phyloP scores from a whole-genome alignment of 2,329 filamentous ascomycete species.

The Aspergillus sclerotialis region DNA sequence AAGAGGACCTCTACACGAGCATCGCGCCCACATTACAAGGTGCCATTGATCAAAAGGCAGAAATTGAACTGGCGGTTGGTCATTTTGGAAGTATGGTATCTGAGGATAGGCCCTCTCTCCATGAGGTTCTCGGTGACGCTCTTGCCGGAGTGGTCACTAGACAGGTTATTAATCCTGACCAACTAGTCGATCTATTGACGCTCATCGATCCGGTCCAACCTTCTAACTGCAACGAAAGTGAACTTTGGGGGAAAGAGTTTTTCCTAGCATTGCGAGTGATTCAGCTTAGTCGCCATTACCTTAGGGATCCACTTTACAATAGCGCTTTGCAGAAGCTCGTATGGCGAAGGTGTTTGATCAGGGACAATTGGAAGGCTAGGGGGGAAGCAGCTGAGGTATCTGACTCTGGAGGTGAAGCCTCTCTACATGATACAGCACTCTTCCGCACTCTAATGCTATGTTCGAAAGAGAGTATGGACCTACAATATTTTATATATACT shows the following conservation, averaged over 20 bases:
- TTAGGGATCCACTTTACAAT: conserved; percentile 36
- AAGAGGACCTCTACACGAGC: conserved; percentile 68
- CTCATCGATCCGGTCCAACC: conserved; percentile 56
- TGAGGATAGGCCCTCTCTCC: conserved; percentile 59
- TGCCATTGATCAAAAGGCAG: conserved; percentile 74
- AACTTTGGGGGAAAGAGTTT: conserved; percentile 57
- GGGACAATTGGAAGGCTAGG: conserved; percentile 75
- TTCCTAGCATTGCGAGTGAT: conserved; percentile 60
- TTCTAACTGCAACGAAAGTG: conserved; percentile 40
- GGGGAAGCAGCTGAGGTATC: conserved; percentile 71
- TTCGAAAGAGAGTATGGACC: conserved; percentile 41
- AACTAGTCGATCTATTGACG: conserved; percentile 62
- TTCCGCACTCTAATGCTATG: conserved; percentile 61
- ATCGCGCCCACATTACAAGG: conserved; percentile 60
- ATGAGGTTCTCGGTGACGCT: conserved; percentile 62
- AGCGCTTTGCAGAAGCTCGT: conserved; percentile 42
- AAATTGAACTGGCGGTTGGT: conserved; percentile 67
- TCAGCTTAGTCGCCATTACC: conserved; percentile 49
- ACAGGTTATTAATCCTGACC: conserved; percentile 54
- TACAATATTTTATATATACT: conserved; percentile 5
- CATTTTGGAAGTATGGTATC: conserved; percentile 50
- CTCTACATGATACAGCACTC: conserved; percentile 59
- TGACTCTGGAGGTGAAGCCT: conserved; percentile 59
- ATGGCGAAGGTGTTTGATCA: conserved; percentile 80
- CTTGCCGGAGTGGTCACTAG: conserved; percentile 65